Conservation (phyloP, 78 protist species). For the Salpingoeca rosetta region DNA sequence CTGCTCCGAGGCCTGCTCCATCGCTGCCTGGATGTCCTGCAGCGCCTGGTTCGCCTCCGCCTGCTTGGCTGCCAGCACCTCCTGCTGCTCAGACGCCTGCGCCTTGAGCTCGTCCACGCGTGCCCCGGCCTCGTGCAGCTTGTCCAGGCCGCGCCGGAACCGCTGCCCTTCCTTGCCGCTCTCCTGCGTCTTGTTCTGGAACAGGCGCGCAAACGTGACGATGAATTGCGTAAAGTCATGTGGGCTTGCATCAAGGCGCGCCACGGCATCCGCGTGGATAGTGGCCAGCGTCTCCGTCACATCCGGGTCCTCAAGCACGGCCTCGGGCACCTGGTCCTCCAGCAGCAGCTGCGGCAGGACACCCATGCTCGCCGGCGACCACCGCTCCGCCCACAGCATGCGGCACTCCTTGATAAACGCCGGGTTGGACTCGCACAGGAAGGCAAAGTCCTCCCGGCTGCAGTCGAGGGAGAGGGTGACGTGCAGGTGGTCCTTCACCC, state of each 20-base stretch:
- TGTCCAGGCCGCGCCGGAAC: constrained; percentile 35
- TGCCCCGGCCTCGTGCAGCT: constrained; percentile 45
- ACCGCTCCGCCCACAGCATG: constrained; percentile 52
- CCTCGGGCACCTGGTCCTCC: neutral
- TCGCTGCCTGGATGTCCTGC: constrained; percentile 39
- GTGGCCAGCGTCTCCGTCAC: neutral
- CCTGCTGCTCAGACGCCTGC: constrained; percentile 42
- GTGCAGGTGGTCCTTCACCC: constrained; percentile 48
- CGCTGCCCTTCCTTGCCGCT: neutral
- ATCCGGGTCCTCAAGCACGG: neutral
- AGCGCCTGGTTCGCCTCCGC: constrained; percentile 58
- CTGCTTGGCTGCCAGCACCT: constrained; percentile 37
- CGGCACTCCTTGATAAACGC: constrained; percentile 60
- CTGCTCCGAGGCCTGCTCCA: constrained; percentile 38
- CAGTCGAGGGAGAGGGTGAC: constrained; percentile 58
- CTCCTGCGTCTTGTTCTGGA: constrained; percentile 1
- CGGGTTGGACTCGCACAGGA: constrained; percentile 62
- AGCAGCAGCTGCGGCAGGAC: constrained; percentile 11
- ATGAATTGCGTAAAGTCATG: constrained; percentile 18
- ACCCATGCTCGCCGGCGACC: constrained; percentile 27
- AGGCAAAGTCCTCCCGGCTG: constrained; percentile 20
- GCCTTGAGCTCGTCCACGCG: constrained; percentile 46
- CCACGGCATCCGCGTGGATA: constrained; percentile 3
- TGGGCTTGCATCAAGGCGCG: constrained; percentile 30
- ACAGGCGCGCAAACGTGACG: constrained; percentile 6